Conservation (phyloP, 805 yeast genomes). For the Grigorovia yakushimaensis region DNA sequence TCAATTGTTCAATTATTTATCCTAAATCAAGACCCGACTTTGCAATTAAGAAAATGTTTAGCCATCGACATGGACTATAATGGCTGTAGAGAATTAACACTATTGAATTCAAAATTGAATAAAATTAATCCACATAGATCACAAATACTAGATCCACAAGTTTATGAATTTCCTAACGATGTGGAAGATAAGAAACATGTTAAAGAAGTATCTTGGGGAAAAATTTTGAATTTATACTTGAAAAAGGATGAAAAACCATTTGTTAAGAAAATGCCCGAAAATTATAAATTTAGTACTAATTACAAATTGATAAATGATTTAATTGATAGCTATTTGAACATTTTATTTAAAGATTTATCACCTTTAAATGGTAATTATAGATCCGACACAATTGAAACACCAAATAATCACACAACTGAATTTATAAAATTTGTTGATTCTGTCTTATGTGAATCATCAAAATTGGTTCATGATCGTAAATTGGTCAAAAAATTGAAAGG, state of each 20-base stretch:
- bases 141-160: constrained; percentile 37
- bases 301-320: constrained; percentile 7
- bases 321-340: constrained; percentile 1
- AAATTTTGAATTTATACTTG: constrained; percentile 33
- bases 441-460: constrained; percentile 17
- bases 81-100: constrained; percentile 47
- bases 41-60: constrained; percentile 57
- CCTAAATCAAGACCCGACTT: constrained; percentile 41
- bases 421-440: constrained; percentile 12
- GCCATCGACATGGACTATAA: constrained; percentile 66
- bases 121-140: constrained; percentile 29
- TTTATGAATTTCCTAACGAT: constrained; percentile 17
- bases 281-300: not conserved
- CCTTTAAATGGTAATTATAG: not conserved
- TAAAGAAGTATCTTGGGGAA: constrained; percentile 20
- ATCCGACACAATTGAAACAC: not conserved
- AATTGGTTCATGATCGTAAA: constrained; percentile 1
- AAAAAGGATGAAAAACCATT: constrained; percentile 20
- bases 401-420: constrained; percentile 11
- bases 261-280: not conserved
- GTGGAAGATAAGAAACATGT: not conserved
- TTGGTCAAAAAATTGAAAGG: constrained; percentile 4
- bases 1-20: constrained; percentile 40
- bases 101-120: constrained; percentile 39
- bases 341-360: not conserved